These are phyloP conservation scores for Klebsormidium nitens DNA, from an alignment of 139 green algal species.

Conservation along the genomic window DNA sequence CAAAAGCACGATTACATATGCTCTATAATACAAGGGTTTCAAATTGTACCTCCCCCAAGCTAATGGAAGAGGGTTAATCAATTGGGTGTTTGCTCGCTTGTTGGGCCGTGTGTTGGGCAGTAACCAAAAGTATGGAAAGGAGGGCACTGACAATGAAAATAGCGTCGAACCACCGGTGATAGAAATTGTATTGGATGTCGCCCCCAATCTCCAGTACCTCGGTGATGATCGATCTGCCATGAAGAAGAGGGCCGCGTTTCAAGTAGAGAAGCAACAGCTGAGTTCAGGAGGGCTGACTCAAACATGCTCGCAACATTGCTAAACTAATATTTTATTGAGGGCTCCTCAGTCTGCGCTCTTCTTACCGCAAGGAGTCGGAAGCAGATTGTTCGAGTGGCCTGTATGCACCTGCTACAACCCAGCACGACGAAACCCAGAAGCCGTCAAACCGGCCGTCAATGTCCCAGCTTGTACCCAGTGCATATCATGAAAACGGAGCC, in stretches of 20 bases:
- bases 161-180: slow-evolving; percentile 41
- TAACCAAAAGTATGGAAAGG: slow-evolving; percentile 35
- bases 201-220: slow-evolving; percentile 41
- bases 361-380: too few relatives aligned
- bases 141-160: slow-evolving; percentile 38
- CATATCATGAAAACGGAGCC: neutral
- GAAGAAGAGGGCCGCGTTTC: slow-evolving; percentile 9
- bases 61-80: slow-evolving; percentile 20
- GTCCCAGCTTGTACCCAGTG: neutral
- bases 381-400: too few relatives aligned
- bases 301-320: neutral
- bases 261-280: slow-evolving; percentile 12
- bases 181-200: slow-evolving; percentile 44
- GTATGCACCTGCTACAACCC: too few relatives aligned
- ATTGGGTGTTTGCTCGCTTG: slow-evolving; percentile 30
- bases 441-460: neutral
- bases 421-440: too few relatives aligned
- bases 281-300: neutral
- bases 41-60: neutral
- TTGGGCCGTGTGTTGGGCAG: slow-evolving; percentile 27
- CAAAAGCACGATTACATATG: too few relatives aligned
- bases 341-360: too few relatives aligned
- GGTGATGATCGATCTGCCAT: slow-evolving; percentile 30
- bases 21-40: too few relatives aligned
- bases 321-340: too few relatives aligned